Evolutionary conservation across 208 protist species (phyloP).

Genomic region (Trypanosoma cruzi): DNA sequence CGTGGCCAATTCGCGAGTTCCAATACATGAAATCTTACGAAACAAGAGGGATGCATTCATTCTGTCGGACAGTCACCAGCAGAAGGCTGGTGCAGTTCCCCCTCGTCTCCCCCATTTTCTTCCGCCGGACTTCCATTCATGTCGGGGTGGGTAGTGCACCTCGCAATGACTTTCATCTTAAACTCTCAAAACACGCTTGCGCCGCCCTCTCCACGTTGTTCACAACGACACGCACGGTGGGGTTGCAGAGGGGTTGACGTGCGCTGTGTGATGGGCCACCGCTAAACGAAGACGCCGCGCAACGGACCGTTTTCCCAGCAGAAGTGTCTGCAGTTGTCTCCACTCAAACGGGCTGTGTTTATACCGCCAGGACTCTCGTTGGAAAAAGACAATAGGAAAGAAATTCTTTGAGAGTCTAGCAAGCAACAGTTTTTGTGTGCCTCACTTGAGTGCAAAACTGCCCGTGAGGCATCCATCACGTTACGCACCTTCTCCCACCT

Average conservation of each 20-base stretch:
- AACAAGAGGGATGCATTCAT: conserved; percentile 93
- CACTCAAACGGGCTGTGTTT: background rate
- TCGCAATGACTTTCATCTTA: conserved; percentile 96
- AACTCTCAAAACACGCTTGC: conserved; percentile 96
- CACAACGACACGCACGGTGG: conserved; percentile 94
- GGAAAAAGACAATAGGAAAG: background rate
- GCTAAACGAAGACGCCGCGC: conserved; percentile 23
- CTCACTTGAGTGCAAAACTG: background rate
- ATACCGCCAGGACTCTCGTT: background rate
- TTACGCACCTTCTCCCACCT: conserved; percentile 46
- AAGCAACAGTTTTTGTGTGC: conserved; percentile 1
- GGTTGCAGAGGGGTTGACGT: conserved; percentile 97
- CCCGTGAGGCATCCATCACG: conserved; percentile 35
- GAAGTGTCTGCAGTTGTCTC: conserved; percentile 7
- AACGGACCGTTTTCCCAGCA: background rate
- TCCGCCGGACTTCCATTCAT: background rate
- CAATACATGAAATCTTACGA: conserved; percentile 98
- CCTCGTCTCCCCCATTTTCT: conserved; percentile 20
- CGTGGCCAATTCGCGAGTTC: conserved; percentile 96
- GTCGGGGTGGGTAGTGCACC: conserved; percentile 39
- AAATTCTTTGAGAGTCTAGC: background rate
- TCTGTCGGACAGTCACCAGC: conserved; percentile 87
- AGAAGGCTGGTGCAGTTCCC: conserved; percentile 42
- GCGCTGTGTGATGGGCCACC: conserved; percentile 80
- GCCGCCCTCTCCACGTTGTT: conserved; percentile 96